Base-by-base conservation (phyloP, 345 rosid species). In the Acer negundo region DNA sequence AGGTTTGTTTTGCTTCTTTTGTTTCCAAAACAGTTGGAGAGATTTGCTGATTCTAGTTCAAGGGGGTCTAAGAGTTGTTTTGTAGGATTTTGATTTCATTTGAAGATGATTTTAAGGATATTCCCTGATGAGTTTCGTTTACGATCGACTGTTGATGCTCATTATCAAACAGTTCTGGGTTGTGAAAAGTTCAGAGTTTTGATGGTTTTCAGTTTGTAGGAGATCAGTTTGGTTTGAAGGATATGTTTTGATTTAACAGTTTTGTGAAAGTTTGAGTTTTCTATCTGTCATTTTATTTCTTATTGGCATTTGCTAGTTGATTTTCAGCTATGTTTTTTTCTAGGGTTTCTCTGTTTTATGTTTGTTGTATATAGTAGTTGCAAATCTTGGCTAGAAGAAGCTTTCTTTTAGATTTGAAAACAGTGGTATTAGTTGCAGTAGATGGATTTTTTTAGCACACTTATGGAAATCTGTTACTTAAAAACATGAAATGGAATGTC, bases 161-260 rank as follows among this genome's bases (percentile, higher is more conserved):
- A 10, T 46, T 46, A 46, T 46, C 49, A 10, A 46, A 10, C 3
- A 46, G 49, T 46, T 46, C 10, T 10, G 66, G 42, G 15, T 73
- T 40, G 44, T 40, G 26, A 12, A 6, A 19, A 31, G 40, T 71
- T 71, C 6, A 0, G n/a, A 64, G n/a, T 26, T 3, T 55, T 51
- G 22, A 16, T 17, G 17, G 68, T 13, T 12, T 26, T 64, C 40
- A 64, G 6, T 64, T 68, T 35, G 62, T 46, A 42, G 42, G 51
- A 61, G 70, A 75, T 82, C 44, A 28, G 8, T 69, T 79, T 71
- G 56, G 17, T 74, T 28, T 40, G 73, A 61, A 67, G 67, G 64
- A 24, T 15, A 64, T 67, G 63, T 47, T 69, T 72, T 79, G 79
- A 72, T 67, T 73, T 65, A 23, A 11, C 13, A 9, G n/a, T 56